Conservation (phyloP, 1,284 basidiomycete species). For the Veloporphyrellus conicus region DNA sequence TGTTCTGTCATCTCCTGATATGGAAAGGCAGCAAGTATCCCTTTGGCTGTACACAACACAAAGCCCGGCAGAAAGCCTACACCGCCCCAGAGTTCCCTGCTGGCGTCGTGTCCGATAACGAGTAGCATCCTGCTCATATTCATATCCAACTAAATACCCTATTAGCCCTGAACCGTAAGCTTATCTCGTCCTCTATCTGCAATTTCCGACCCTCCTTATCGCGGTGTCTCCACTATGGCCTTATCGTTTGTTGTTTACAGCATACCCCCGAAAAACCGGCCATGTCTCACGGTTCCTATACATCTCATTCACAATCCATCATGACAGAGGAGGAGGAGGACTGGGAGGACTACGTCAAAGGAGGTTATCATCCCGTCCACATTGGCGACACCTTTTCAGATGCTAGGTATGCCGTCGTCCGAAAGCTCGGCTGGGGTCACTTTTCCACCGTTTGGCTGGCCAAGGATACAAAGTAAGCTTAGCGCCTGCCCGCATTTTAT, state of each 20-base stretch:
- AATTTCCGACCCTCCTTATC: conserved; percentile 29
- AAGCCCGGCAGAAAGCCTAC: not conserved
- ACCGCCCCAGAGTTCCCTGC: not conserved
- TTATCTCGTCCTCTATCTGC: conserved; percentile 27
- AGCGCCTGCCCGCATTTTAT: not conserved
- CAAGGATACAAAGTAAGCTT: conserved; percentile 70
- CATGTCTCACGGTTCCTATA: conserved; percentile 47
- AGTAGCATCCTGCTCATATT: not conserved
- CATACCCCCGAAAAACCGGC: conserved; percentile 32
- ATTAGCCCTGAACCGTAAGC: conserved; percentile 24
- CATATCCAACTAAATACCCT: conserved; percentile 22
- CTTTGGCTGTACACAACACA: conserved; percentile 8
- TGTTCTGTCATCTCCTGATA: conserved; percentile 17
- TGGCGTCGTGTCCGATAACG: not conserved
- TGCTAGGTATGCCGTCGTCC: conserved; percentile 84
- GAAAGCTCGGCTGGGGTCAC: conserved; percentile 98
- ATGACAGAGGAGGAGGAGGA: conserved; percentile 80
- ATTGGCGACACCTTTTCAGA: conserved; percentile 92
- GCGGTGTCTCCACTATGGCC: conserved; percentile 21
- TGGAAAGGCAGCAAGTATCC: conserved; percentile 5
- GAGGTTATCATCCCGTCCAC: conserved; percentile 93
- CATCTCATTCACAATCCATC: conserved; percentile 54
- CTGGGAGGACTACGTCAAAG: conserved; percentile 84
- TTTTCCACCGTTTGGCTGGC: conserved; percentile 95
- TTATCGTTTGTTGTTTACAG: conserved; percentile 35